Evolutionary conservation across 2,329 filamentous ascomycete genomes (phyloP), one percentile per base, ranked within the genome.

Genomic region (Raffaelea ambrosiae): DNA sequence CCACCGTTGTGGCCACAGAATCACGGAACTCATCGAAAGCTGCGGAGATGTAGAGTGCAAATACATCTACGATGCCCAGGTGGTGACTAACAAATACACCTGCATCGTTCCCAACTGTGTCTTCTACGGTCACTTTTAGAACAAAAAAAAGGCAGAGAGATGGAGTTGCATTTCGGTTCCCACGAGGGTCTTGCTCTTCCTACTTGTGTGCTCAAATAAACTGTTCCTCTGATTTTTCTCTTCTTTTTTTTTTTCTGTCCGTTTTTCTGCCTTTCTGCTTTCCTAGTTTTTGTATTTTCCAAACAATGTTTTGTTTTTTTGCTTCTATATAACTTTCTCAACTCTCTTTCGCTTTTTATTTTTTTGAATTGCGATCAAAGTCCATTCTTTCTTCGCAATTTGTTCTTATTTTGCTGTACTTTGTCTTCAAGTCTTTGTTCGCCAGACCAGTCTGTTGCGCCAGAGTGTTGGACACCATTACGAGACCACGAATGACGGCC

Each of bases 1-100:
- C 52, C 60, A 63, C 51, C 54, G 55, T 18, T 64, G 61, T 45
- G 58, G 58, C 23, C 62, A 64, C 51, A 50, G 50, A n/a, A 60
- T 63, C 50, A 60, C 60, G 4, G 54, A 60, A 43, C 53, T 60
- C 16, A 22, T 56, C 10, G 59, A 62, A 43, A 26, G 42, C 3
- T 63, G 62, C 49, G 58, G 54, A 16, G 44, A 57, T 40, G 55
- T 59, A 47, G 57, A 58, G 47, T 62, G 61, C 53, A 53, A 48
- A 40, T 44, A 39, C 13, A 44, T 59, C 18, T 41, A 31, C 39
- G 54, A 59, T 23, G 48, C 51, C 16, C 44, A 53, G 16, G 50
- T 59, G 31, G 48, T 59, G 19, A 59, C 59, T 22, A 63, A 63
- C 50, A 58, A 60, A 46, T 63, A 62, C 46, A 56, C 59, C 3